A percentile compares a stretch with the other conserved stretches of the same genome.
Evolutionary conservation across 2,329 filamentous ascomycete species (phyloP).

Genomic region (Fusarium siculi): DNA sequence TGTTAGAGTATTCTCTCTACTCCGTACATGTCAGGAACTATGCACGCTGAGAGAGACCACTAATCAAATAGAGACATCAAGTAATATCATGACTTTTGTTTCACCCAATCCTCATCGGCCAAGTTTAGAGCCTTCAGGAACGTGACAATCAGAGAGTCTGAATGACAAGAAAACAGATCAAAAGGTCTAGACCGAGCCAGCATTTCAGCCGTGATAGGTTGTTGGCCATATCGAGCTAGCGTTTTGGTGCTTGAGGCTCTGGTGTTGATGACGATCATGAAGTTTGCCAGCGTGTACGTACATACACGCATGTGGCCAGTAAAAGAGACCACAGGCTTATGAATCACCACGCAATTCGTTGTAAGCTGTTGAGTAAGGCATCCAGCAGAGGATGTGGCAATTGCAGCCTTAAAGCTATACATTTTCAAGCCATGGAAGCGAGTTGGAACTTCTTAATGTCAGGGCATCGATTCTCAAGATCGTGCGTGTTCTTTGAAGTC

Average conservation of each 20-base stretch:
- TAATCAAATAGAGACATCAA: background rate
- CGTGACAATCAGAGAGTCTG: conserved; percentile 8
- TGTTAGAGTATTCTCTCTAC: background rate
- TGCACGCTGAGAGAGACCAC: background rate
- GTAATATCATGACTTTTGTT: background rate
- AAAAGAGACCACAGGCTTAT: conserved; percentile 16
- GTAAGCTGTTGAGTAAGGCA: background rate
- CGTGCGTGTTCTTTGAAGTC: conserved; percentile 9
- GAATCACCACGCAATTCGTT: conserved; percentile 16
- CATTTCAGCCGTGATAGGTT: background rate
- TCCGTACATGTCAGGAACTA: background rate
- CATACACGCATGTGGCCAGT: background rate
- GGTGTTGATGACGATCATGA: conserved; percentile 35
- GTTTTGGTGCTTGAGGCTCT: conserved; percentile 30
- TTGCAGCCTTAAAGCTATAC: conserved; percentile 7
- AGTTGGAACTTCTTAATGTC: background rate
- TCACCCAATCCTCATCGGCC: background rate
- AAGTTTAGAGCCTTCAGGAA: conserved; percentile 1
- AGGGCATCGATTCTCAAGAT: background rate
- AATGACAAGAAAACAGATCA: background rate
- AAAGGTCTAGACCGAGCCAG: conserved; percentile 15
- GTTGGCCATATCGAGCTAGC: conserved; percentile 21
- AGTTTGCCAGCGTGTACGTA: conserved; percentile 23
- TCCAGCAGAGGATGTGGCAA: background rate
- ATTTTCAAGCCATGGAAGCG: background rate